Conservation (phyloP, 202 grass and related monocot species). For the Saccharum hybrid region DNA sequence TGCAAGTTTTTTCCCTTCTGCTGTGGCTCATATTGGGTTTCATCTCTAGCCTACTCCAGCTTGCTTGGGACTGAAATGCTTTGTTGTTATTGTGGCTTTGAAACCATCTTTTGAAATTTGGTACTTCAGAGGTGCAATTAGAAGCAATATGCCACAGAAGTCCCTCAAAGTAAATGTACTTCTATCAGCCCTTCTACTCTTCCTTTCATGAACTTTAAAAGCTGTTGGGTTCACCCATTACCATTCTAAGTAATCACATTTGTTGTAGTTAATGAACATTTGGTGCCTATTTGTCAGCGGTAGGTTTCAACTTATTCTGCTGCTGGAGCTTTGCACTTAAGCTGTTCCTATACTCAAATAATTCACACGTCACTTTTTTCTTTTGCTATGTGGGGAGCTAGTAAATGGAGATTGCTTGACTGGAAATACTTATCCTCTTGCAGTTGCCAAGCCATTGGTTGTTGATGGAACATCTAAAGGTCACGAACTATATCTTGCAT, state of each 20-base stretch:
- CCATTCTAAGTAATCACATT: not conserved
- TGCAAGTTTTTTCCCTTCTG: not conserved
- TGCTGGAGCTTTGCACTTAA: not conserved
- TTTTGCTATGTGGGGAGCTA: slow-evolving; percentile 1
- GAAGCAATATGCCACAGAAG: not conserved
- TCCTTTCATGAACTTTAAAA: not conserved
- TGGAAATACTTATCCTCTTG: slow-evolving; percentile 29
- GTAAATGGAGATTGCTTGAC: slow-evolving; percentile 16
- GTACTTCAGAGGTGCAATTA: not conserved
- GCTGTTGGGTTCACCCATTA: not conserved
- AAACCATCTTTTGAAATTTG: not conserved
- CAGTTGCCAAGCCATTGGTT: slow-evolving; percentile 89
- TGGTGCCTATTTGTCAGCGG: not conserved
- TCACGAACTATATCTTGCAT: slow-evolving; percentile 84
- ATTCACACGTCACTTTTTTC: not conserved
- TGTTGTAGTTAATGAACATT: not conserved
- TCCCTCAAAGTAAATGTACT: not conserved
- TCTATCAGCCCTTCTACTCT: not conserved
- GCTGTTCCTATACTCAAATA: slow-evolving; percentile 7
- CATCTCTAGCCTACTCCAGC: not conserved
- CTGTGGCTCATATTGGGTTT: not conserved
- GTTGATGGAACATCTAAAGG: slow-evolving; percentile 80
- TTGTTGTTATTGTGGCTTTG: not conserved
- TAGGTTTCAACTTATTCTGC: slow-evolving; percentile 1
- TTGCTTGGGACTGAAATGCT: not conserved